phyloP scores from a whole-genome alignment of 805 yeast species.

The Barnettozyma populi region DNA sequence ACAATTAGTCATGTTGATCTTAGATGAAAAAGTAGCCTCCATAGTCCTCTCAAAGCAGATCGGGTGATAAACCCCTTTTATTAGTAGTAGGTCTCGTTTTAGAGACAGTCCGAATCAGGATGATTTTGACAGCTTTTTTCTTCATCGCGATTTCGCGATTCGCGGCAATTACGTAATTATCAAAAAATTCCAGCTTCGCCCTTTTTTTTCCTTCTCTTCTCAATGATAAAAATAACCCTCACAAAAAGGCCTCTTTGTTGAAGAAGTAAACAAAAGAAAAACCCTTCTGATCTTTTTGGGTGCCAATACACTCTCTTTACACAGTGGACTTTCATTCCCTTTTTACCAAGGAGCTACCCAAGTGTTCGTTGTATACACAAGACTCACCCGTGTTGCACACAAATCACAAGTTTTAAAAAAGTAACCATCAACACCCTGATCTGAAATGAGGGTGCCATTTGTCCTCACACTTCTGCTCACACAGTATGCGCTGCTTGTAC shows the following conservation, averaged over 20 bases:
- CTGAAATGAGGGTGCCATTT: constrained; percentile 5
- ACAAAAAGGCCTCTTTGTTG: background rate
- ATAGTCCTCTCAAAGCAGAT: too few relatives aligned
- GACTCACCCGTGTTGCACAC: background rate
- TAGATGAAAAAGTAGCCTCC: too few relatives aligned
- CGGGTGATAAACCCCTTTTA: too few relatives aligned
- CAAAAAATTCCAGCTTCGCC: background rate
- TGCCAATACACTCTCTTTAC: background rate
- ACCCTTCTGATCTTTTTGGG: too few relatives aligned
- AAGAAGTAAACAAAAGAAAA: background rate
- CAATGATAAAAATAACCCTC: background rate
- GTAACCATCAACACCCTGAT: background rate
- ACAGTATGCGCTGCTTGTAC: background rate
- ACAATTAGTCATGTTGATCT: too few relatives aligned
- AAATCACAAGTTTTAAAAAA: background rate
- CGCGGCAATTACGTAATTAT: background rate
- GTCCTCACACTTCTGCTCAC: background rate
- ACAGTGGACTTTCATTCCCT: background rate
- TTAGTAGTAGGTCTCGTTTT: background rate
- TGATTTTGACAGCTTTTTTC: background rate
- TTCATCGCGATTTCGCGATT: background rate
- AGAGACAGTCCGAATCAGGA: background rate
- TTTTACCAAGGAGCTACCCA: background rate
- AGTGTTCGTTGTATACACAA: background rate
- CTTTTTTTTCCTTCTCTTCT: background rate